Conservation (phyloP, 768 basidiomycete genomes). For the Bullera alba region DNA sequence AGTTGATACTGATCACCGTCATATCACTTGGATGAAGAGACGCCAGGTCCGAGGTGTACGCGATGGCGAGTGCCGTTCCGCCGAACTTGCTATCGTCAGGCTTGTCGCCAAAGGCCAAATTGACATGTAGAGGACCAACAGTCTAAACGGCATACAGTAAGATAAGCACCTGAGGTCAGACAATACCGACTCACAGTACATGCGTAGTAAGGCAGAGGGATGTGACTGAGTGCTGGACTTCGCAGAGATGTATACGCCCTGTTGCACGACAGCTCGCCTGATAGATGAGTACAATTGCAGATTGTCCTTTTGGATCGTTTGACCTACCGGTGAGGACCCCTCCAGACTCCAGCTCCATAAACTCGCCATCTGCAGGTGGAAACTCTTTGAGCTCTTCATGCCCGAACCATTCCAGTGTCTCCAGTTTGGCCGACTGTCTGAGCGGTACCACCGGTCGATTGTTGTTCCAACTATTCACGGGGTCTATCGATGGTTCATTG, state of each 20-base stretch:
- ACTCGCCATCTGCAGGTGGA: constrained; percentile 18
- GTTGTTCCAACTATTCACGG: constrained; percentile 13
- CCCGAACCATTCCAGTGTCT: constrained; percentile 18
- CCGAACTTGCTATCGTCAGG: constrained; percentile 9
- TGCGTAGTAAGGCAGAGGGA: constrained; percentile 4
- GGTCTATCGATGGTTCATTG: background rate
- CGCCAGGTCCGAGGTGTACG: constrained; percentile 59
- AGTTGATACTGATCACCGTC: constrained; percentile 65
- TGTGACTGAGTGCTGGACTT: constrained; percentile 2
- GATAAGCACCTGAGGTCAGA: background rate
- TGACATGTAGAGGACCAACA: constrained; percentile 18
- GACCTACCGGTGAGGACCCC: constrained; percentile 3
- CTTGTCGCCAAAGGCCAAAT: constrained; percentile 8
- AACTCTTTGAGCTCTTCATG: constrained; percentile 10
- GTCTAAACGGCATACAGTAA: background rate
- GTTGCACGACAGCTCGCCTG: constrained; percentile 8
- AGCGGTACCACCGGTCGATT: constrained; percentile 18
- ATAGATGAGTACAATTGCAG: background rate
- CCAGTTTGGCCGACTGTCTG: constrained; percentile 4
- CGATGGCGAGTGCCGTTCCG: constrained; percentile 57
- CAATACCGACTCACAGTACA: background rate
- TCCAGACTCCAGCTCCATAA: constrained; percentile 17
- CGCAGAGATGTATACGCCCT: constrained; percentile 6
- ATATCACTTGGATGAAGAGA: constrained; percentile 62
- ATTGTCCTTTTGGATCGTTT: too few species aligned